These are phyloP conservation scores for Aristolochia californica DNA, from an alignment of 164 flowering plant species.

Conservation along the genomic window DNA sequence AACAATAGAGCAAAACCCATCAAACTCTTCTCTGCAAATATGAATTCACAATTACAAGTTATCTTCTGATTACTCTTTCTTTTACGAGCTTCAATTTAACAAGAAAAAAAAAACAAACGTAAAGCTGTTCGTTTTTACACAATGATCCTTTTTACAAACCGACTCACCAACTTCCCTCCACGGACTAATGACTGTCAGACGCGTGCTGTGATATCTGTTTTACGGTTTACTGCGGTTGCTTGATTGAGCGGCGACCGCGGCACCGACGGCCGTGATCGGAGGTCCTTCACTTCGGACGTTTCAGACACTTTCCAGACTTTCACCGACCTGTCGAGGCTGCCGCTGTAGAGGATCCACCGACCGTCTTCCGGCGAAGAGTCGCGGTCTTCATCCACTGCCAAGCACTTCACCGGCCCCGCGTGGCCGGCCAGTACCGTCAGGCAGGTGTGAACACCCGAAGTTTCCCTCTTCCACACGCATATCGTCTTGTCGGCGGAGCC, in stretches of 20 bases:
- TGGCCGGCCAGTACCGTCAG: constrained; percentile 64
- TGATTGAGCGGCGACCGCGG: neutral
- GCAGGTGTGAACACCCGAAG: constrained; percentile 38
- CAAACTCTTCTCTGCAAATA: no score
- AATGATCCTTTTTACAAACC: no score
- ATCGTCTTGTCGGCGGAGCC: constrained; percentile 83
- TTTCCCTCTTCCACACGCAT: constrained; percentile 71
- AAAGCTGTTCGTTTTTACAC: no score
- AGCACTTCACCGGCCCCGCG: constrained; percentile 70
- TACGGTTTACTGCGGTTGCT: no score
- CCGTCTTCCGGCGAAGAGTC: constrained; percentile 12
- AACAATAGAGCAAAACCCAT: no score
- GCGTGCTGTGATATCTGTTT: no score
- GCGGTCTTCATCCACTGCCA: constrained; percentile 48
- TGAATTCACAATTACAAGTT: no score
- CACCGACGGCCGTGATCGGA: neutral
- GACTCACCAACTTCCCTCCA: no score
- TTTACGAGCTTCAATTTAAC: no score
- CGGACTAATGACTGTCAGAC: no score
- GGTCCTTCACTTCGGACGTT: constrained; percentile 16
- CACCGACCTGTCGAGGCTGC: constrained; percentile 73
- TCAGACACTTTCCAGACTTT: constrained; percentile 80
- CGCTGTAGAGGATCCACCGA: constrained; percentile 63
- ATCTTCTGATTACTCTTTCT: no score
- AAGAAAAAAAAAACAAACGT: no score